Conservation (phyloP, 352 stramenopile genomes). For the Phytopythium aichiense region DNA sequence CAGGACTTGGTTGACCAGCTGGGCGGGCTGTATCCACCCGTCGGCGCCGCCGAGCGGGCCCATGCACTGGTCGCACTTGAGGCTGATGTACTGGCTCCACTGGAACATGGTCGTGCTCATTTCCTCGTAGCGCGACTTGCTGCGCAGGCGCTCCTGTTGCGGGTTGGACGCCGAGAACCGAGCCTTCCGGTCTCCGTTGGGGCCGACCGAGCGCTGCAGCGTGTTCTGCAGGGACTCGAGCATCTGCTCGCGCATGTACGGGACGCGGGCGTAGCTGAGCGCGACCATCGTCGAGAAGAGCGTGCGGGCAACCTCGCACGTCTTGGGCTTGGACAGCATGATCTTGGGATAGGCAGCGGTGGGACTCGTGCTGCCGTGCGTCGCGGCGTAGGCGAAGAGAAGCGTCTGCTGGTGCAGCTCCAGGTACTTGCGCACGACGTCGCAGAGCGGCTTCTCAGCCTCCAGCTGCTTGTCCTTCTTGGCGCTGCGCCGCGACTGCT, state of each 20-base stretch:
- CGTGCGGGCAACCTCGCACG: slow-evolving; percentile 9
- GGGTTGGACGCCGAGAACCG: slow-evolving; percentile 7
- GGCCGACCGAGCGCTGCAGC: not conserved
- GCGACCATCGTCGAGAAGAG: slow-evolving; percentile 40
- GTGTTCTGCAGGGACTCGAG: slow-evolving; percentile 38
- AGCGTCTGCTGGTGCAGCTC: slow-evolving; percentile 62
- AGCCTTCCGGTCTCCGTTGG: slow-evolving; percentile 13
- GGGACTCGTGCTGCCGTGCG: slow-evolving; percentile 17
- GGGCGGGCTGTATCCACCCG: slow-evolving; percentile 26
- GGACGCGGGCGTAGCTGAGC: slow-evolving; percentile 52
- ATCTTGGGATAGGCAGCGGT: slow-evolving; percentile 4
- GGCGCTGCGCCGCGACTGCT: slow-evolving; percentile 7
- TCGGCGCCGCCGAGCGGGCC: slow-evolving; percentile 40
- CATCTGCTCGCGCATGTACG: slow-evolving; percentile 46
- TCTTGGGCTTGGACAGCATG: slow-evolving; percentile 9
- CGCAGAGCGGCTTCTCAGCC: slow-evolving; percentile 30
- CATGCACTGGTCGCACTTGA: slow-evolving; percentile 48
- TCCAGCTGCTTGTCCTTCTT: slow-evolving; percentile 21
- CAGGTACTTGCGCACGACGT: slow-evolving; percentile 46
- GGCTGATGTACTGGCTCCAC: slow-evolving; percentile 44
- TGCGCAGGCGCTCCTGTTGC: slow-evolving; percentile 20
- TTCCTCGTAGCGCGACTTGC: slow-evolving; percentile 33
- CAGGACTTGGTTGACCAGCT: slow-evolving; percentile 33
- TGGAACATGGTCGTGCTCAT: slow-evolving; percentile 48
- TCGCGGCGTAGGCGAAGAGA: slow-evolving; percentile 39